Conservation (phyloP, 768 basidiomycete species). For the Termitomyces sp. region DNA sequence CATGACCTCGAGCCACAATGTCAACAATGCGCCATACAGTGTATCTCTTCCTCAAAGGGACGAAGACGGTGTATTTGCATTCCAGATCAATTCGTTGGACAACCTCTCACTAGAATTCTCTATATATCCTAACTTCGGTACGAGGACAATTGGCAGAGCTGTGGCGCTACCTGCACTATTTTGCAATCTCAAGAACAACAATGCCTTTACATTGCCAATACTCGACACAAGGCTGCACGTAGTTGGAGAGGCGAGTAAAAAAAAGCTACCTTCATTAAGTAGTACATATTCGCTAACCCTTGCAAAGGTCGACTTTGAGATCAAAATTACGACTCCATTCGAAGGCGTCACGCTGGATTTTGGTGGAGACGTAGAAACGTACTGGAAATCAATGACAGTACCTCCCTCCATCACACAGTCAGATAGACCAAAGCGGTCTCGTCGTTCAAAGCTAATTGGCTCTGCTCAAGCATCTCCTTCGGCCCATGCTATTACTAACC, state of each 20-base stretch:
- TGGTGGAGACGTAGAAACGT: slow-evolving; percentile 93
- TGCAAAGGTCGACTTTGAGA: slow-evolving; percentile 77
- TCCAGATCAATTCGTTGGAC: slow-evolving; percentile 76
- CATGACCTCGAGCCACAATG: slow-evolving; percentile 83
- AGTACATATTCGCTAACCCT: slow-evolving; percentile 4
- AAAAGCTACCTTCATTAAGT: not conserved
- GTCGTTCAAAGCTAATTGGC: slow-evolving; percentile 40
- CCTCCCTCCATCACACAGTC: slow-evolving; percentile 37
- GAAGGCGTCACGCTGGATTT: slow-evolving; percentile 90
- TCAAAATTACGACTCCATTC: slow-evolving; percentile 84
- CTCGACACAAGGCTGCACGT: slow-evolving; percentile 90
- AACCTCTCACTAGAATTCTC: slow-evolving; percentile 86
- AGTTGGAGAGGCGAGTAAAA: slow-evolving; percentile 76
- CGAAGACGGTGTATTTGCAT: slow-evolving; percentile 69
- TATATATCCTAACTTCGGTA: slow-evolving; percentile 95
- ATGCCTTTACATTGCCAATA: slow-evolving; percentile 66
- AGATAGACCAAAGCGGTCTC: slow-evolving; percentile 32
- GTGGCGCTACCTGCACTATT: slow-evolving; percentile 79
- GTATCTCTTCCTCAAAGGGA: slow-evolving; percentile 81
- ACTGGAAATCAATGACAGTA: slow-evolving; percentile 87
- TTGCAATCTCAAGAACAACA: slow-evolving; percentile 45
- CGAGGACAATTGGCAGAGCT: slow-evolving; percentile 92
- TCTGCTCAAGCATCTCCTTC: slow-evolving; percentile 74
- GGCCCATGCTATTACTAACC: slow-evolving; percentile 43
- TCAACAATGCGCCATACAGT: slow-evolving; percentile 84